phyloP scores from a whole-genome alignment of 129 eudicot genomes.

The Apium graveolens region DNA sequence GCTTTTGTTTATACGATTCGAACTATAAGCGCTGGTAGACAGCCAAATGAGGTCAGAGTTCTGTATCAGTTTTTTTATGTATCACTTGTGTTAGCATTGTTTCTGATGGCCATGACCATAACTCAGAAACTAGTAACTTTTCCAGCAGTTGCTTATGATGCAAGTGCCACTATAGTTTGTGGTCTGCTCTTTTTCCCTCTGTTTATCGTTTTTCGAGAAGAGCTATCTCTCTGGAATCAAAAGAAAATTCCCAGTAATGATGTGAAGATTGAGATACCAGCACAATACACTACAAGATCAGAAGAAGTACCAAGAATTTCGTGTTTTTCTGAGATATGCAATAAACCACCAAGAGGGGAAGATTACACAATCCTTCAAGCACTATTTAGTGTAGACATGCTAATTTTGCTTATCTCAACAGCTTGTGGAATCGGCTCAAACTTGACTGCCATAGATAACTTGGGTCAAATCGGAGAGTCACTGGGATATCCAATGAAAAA shows the following conservation, averaged over 20 bases:
- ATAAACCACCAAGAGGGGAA: conserved; percentile 72
- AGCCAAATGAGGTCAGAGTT: conserved; percentile 32
- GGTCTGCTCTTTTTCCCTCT: conserved; percentile 54
- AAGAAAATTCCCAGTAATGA: conserved; percentile 17
- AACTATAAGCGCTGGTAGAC: conserved; percentile 22
- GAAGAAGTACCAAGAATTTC: conserved; percentile 11
- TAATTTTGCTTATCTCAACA: conserved; percentile 48
- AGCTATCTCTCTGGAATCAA: conserved; percentile 27
- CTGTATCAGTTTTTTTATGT: conserved; percentile 48
- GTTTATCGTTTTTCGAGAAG: conserved; percentile 49
- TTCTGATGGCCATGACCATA: conserved; percentile 60
- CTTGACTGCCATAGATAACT: conserved; percentile 68
- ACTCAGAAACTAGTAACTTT: conserved; percentile 42
- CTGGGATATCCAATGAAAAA: conserved; percentile 64
- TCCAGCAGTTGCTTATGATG: conserved; percentile 41
- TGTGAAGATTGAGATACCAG: conserved; percentile 14
- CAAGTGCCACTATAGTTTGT: conserved; percentile 43
- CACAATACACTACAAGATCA: background rate
- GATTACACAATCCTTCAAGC: conserved; percentile 77
- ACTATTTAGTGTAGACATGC: conserved; percentile 58
- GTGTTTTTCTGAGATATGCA: conserved; percentile 11
- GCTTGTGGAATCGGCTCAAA: conserved; percentile 78
- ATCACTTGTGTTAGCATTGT: conserved; percentile 38
- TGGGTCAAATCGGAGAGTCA: conserved; percentile 83
- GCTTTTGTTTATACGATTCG: conserved; percentile 54